Percentiles rank a stretch among this genome's conserved stretches.
These are phyloP conservation scores for Peronospora farinosa DNA, from an alignment of 352 stramenopile species.

Conservation along the genomic window DNA sequence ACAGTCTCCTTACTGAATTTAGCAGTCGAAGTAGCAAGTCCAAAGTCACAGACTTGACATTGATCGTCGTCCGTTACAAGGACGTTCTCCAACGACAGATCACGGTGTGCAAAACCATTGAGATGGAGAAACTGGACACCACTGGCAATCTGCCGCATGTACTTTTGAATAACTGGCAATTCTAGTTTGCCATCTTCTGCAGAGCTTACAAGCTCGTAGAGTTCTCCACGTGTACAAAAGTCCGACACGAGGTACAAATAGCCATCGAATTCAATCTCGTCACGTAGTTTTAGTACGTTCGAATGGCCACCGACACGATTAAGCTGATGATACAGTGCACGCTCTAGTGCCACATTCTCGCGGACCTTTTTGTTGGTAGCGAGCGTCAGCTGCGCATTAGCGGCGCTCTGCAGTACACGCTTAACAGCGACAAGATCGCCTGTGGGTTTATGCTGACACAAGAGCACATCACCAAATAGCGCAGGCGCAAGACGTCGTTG, in stretches of 20 bases:
- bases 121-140: slow-evolving; percentile 73
- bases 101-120: slow-evolving; percentile 71
- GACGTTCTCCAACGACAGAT: slow-evolving; percentile 83
- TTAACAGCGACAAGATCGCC: slow-evolving; percentile 71
- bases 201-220: slow-evolving; percentile 77
- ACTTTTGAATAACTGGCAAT: slow-evolving; percentile 35
- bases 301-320: slow-evolving; percentile 51
- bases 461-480: slow-evolving; percentile 76
- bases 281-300: slow-evolving; percentile 59
- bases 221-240: slow-evolving; percentile 60
- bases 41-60: slow-evolving; percentile 81
- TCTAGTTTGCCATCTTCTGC: slow-evolving; percentile 44
- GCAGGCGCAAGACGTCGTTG: slow-evolving; percentile 62
- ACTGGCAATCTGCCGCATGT: slow-evolving; percentile 59
- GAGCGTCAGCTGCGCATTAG: slow-evolving; percentile 51
- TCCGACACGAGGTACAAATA: slow-evolving; percentile 78
- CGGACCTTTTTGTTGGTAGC: slow-evolving; percentile 64
- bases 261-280: slow-evolving; percentile 75
- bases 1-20: slow-evolving; percentile 47
- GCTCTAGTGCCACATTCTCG: slow-evolving; percentile 76
- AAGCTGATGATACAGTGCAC: slow-evolving; percentile 60
- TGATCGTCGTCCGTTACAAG: slow-evolving; percentile 62
- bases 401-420: slow-evolving; percentile 64
- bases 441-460: slow-evolving; percentile 60
- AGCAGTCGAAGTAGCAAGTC: slow-evolving; percentile 48